Base-by-base conservation (phyloP, 139 green algal genomes). In the Yamagishiella unicocca region DNA sequence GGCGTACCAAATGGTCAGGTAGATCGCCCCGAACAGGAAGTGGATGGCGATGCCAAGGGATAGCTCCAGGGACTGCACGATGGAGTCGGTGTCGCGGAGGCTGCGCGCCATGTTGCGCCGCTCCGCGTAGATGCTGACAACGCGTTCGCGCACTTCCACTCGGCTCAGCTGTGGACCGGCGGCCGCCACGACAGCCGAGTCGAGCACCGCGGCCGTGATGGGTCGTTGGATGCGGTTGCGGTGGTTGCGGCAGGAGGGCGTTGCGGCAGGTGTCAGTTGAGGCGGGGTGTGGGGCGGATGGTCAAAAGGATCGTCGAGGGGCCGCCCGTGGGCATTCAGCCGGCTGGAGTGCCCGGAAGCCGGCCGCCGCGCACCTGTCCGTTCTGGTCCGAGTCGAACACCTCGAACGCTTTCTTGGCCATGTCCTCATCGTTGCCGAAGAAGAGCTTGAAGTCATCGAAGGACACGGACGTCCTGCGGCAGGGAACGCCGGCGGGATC, bases 41-140 rank as follows among this genome's bases (percentile, higher is more conserved):
- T 94, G 91, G 38, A 90, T 55, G 17, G 87, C 55, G 10, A 72
- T 81, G 61, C 89, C 91, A 37, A 94, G 87, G 7, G 80, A 68
- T 29, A 88, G 84, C 91, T 93, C 80, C 70, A 94, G 71, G 2
- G 54, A 82, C 62, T 54, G 61, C 19, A 94, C 90, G 53, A 94
- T 94, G 64, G 84, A 88, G 85, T 94, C 87, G 7, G 91, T 94
- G 82, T 94, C 90, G 42, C 89, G 90, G 21, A 94, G 83, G 3
- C 33, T 58, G 4, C 45, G 71, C 10, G 91, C 91, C 71, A 94
- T 94, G 83, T 94, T 94, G 54, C 83, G 73, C 35, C 91, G 86
- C 89, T 92, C 91, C 54, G 86, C 86, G 82, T 93, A 94, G 33
- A 94, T 88, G 42, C 76, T 71, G n/a, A 88, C 74, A 19, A 94